Conservation (phyloP, 768 basidiomycete species). For the Baorangia bicolor region DNA sequence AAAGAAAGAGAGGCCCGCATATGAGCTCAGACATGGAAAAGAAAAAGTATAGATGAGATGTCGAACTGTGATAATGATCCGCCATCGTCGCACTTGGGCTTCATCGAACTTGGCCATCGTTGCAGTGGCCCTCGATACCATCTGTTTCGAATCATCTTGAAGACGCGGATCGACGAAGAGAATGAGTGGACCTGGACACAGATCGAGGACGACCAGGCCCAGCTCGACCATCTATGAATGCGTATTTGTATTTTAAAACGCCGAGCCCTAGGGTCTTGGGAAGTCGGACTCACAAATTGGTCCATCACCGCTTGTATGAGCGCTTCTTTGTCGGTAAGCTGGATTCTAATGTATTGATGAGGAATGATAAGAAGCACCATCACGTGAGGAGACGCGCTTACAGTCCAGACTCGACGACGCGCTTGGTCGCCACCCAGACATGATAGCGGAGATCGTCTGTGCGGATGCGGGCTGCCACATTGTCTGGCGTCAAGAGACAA, state of each 20-base stretch:
- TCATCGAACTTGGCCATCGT: conserved; percentile 42
- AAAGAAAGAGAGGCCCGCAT: neutral
- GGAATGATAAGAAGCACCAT: neutral
- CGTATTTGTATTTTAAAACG: neutral
- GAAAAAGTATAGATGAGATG: neutral
- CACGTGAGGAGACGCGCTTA: neutral
- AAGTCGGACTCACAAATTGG: conserved; percentile 31
- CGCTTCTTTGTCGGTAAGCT: conserved; percentile 10
- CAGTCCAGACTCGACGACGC: conserved; percentile 29
- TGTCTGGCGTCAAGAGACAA: conserved; percentile 35
- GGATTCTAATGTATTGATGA: conserved; percentile 6
- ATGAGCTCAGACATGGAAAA: neutral
- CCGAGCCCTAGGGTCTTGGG: neutral
- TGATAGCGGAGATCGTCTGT: conserved; percentile 33
- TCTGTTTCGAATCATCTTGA: conserved; percentile 35
- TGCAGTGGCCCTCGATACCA: conserved; percentile 44
- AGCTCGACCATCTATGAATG: conserved; percentile 50
- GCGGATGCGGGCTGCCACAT: conserved; percentile 24
- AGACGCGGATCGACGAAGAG: conserved; percentile 51
- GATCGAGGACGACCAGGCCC: conserved; percentile 42
- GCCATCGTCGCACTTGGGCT: conserved; percentile 38
- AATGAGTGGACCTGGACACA: conserved; percentile 47
- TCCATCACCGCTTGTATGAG: conserved; percentile 23
- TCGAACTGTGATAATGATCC: conserved; percentile 50
- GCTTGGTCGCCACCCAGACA: conserved; percentile 34